Evolutionary conservation across 306 rosid species (phyloP).

Genomic region (Acacia confusa): DNA sequence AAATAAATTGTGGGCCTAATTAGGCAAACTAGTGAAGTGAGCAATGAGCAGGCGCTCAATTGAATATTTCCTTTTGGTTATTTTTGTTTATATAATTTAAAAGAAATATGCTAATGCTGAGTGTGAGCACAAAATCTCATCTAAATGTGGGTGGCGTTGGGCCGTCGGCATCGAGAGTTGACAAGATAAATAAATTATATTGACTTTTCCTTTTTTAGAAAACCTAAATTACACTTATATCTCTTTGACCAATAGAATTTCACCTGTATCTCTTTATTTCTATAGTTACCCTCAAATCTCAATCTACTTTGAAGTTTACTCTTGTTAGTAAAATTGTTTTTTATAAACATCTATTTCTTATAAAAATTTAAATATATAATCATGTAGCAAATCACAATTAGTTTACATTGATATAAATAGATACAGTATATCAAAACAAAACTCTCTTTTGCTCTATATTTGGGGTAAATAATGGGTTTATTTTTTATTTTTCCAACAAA

Average conservation of each 20-base stretch:
- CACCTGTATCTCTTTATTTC: not conserved
- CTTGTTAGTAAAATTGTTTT: not conserved
- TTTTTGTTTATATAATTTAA: too few species aligned
- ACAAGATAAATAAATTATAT: not conserved
- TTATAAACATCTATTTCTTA: not conserved
- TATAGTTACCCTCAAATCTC: not conserved
- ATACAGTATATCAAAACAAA: not conserved
- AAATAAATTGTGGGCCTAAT: too few species aligned
- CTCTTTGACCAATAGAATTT: not conserved
- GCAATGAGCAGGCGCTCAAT: not conserved
- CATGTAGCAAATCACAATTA: not conserved
- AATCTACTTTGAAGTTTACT: not conserved
- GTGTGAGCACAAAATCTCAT: too few species aligned
- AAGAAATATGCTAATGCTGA: too few species aligned
- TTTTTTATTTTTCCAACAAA: not conserved
- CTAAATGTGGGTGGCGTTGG: too few species aligned
- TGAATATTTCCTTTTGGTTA: not conserved
- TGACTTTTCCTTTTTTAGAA: too few species aligned
- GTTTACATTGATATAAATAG: not conserved
- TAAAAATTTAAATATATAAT: not conserved
- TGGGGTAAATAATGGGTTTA: not conserved
- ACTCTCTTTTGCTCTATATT: not conserved
- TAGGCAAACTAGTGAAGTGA: not conserved
- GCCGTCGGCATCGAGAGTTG: too few species aligned
- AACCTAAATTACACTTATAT: not conserved